phyloP scores from a whole-genome alignment of 2,329 filamentous ascomycete genomes.

The Aspergillus fructus region DNA sequence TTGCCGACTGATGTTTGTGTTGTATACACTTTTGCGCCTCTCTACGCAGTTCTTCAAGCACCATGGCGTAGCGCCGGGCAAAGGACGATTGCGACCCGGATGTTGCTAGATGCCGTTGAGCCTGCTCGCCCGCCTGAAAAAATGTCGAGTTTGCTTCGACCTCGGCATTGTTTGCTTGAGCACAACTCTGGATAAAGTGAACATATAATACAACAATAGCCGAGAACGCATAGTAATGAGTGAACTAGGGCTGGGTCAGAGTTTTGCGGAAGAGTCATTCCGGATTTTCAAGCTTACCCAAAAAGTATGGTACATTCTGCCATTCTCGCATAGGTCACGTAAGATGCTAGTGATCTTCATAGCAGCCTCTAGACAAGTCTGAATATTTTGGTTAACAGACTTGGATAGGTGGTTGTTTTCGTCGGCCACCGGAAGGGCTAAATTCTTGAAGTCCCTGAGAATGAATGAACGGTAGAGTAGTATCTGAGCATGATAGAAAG shows the following conservation, averaged over 20 bases:
- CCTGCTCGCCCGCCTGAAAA: constrained; percentile 40
- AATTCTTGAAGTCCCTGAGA: constrained; percentile 25
- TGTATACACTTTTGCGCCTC: constrained; percentile 20
- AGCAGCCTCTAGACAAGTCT: constrained; percentile 41
- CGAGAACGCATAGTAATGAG: constrained; percentile 47
- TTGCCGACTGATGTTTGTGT: neutral
- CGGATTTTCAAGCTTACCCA: constrained; percentile 31
- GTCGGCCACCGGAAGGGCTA: constrained; percentile 9
- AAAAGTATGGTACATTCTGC: constrained; percentile 42
- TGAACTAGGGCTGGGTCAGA: constrained; percentile 15
- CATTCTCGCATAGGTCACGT: constrained; percentile 36
- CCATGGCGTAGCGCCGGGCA: constrained; percentile 43
- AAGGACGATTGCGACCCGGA: constrained; percentile 42
- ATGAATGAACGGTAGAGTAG: constrained; percentile 34
- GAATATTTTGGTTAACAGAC: constrained; percentile 21
- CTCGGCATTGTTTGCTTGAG: constrained; percentile 23
- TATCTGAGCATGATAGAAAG: constrained; percentile 36
- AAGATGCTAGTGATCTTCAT: constrained; percentile 41
- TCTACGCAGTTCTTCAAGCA: constrained; percentile 39
- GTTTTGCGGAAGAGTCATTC: neutral
- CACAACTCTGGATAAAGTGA: constrained; percentile 41
- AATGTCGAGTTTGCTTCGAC: constrained; percentile 17
- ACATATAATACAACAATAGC: constrained; percentile 49
- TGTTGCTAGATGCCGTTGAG: constrained; percentile 41
- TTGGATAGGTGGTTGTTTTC: constrained; percentile 17